Base-by-base conservation (phyloP, 139 green algal genomes). In the Volvox africanus region DNA sequence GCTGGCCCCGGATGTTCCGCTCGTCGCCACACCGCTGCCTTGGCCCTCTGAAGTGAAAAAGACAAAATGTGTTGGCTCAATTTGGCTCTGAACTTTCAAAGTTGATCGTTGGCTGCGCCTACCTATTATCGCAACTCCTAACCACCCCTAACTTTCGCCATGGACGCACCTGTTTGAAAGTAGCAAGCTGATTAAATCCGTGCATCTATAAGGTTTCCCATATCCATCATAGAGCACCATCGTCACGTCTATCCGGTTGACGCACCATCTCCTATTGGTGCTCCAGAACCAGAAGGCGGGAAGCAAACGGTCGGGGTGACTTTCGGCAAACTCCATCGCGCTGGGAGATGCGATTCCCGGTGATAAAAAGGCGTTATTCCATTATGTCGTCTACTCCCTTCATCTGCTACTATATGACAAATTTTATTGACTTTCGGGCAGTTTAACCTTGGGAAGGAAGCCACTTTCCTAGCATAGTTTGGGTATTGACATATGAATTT, bases 101-200 rank as follows among this genome's bases (percentile, higher is more conserved):
- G 65, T 73, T 28, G 65, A 16, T 24, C 65, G 21, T 3, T 9
- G 5, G 5, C 65, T 30, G 5, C 65, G 65, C 21, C 24, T 5
- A 28, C 65, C 65, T n/a, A n/a, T n/a, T n/a, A n/a, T n/a, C n/a
- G n/a, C n/a, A 73, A 16, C 65, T 73, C 21, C 6, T 5, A 73
- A 28, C 65, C 12, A 73, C 65, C 65, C 65, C 65, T 26, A 73
- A 28, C 65, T 28, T 24, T 16, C 9, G 6, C 65, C 21, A 24
- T 73, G 65, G 65, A 12, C 65, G 14, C 12, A 87, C 81, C 81
- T 87, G 81, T 55, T 87, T 87, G n/a, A 87, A 87, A 20, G 37
- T 87, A 3, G 61, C 61, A 20, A 87, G 61, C 21, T 87, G 81
- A 30, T 87, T 76, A 16, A 62, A 76, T 30, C 81, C 81, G 24